Conservation (phyloP, 1,284 basidiomycete genomes). For the Malassezia cuniculi region DNA sequence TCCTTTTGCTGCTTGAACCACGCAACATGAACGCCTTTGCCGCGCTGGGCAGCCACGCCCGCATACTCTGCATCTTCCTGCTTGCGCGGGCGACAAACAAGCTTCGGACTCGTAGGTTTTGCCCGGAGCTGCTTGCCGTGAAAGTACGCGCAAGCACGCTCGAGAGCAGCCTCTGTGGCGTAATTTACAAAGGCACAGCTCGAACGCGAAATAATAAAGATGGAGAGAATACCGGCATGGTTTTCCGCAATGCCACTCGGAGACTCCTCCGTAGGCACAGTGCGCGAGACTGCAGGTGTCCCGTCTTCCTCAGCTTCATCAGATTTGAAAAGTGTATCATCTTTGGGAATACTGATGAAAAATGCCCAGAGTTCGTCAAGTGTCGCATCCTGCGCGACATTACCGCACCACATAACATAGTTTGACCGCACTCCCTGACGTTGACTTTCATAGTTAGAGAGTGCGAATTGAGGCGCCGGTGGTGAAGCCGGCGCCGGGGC, state of each 20-base stretch:
- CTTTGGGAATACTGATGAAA: constrained; percentile 48
- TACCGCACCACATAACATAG: constrained; percentile 92
- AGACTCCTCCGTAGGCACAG: background rate
- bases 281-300: too few relatives aligned
- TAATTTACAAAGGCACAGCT: constrained; percentile 91
- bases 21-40: constrained; percentile 65
- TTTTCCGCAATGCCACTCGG: constrained; percentile 2
- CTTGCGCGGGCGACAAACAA: constrained; percentile 73
- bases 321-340: too few relatives aligned
- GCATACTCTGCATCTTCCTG: constrained; percentile 75
- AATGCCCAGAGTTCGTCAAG: constrained; percentile 79
- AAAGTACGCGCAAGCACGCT: constrained; percentile 59
- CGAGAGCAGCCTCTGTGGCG: constrained; percentile 55
- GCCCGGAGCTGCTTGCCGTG: constrained; percentile 58
- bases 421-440: constrained; percentile 56
- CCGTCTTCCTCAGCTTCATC: background rate
- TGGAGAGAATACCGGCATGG: constrained; percentile 59
- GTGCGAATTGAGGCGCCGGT: too few relatives aligned
- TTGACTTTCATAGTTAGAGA: constrained; percentile 9
- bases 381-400: constrained; percentile 66
- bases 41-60: constrained; percentile 80
- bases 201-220: constrained; percentile 82
- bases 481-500: too few relatives aligned
- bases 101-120: constrained; percentile 56
- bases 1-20: constrained; percentile 48